phyloP scores from a whole-genome alignment of 2,329 filamentous ascomycete genomes.

The Paecilomyces sp. region DNA sequence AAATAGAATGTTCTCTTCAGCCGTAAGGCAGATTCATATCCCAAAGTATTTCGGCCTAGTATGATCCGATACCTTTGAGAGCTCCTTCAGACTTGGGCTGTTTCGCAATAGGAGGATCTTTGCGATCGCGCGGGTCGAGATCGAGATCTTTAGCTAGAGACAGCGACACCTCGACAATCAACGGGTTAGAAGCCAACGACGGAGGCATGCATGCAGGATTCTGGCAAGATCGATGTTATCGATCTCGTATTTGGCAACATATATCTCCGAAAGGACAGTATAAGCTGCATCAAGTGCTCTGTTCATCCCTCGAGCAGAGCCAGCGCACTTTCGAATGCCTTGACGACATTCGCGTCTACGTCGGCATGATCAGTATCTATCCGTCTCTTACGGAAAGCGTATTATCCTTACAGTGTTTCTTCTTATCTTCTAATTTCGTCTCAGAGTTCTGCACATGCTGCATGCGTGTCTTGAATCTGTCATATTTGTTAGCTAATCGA shows the following conservation, averaged over 20 bases:
- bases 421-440: constrained; percentile 62
- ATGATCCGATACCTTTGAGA: background rate
- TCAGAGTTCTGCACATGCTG: constrained; percentile 70
- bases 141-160: background rate
- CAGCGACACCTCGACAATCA: background rate
- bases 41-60: background rate
- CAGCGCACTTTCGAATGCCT: constrained; percentile 42
- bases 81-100: background rate
- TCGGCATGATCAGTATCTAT: constrained; percentile 9
- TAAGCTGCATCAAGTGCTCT: background rate
- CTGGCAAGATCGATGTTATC: background rate
- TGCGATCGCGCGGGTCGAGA: too few species aligned
- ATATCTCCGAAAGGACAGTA: background rate
- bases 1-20: background rate
- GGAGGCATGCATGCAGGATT: background rate
- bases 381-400: background rate
- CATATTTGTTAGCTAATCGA: background rate
- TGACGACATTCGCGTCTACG: constrained; percentile 37
- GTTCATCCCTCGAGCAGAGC: constrained; percentile 33
- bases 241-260: background rate
- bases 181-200: background rate
- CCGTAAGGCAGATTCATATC: background rate
- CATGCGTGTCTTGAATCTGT: constrained; percentile 69
- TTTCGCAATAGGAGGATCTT: background rate
- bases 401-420: constrained; percentile 64